These are phyloP conservation scores for Lipomyces kockii DNA, from an alignment of 805 yeast species.

Conservation along the genomic window DNA sequence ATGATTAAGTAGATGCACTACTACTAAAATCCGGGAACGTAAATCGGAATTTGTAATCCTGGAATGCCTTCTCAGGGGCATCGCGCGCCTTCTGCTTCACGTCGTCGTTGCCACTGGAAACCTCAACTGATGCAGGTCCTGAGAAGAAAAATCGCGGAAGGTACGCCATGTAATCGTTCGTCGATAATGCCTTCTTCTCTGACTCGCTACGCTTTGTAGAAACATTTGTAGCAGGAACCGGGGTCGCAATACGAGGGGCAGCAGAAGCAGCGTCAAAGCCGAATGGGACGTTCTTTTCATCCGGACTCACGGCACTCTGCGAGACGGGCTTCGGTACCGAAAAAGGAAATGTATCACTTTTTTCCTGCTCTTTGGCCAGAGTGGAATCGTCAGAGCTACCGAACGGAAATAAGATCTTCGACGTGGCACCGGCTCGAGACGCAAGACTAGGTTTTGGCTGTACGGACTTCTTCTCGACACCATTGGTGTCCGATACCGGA, in stretches of 20 bases:
- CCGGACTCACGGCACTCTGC: not conserved
- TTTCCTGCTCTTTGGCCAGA: not conserved
- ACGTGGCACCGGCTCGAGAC: conserved; percentile 1
- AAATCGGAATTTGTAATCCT: conserved; percentile 4
- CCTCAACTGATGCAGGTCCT: not conserved
- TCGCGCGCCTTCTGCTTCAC: conserved; percentile 19
- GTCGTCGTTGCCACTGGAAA: conserved; percentile 5
- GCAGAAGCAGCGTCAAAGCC: not conserved
- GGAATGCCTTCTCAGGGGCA: conserved; percentile 1
- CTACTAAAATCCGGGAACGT: not conserved
- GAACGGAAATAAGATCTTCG: not conserved
- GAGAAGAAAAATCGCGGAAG: conserved; percentile 21
- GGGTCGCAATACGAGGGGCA: not conserved
- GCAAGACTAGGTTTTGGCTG: not conserved
- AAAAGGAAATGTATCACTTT: not conserved
- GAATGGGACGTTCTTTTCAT: not conserved
- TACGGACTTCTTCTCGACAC: not conserved
- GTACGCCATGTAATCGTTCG: conserved; percentile 28
- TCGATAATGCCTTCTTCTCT: conserved; percentile 21
- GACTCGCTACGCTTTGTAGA: conserved; percentile 1
- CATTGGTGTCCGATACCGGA: conserved; percentile 2
- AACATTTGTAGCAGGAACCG: not conserved
- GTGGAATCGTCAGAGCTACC: not conserved
- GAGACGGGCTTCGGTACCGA: not conserved
- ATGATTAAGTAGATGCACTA: not conserved